These are phyloP conservation scores for Fusarium piperis DNA, from an alignment of 2,329 filamentous ascomycete genomes.

Conservation along the genomic window DNA sequence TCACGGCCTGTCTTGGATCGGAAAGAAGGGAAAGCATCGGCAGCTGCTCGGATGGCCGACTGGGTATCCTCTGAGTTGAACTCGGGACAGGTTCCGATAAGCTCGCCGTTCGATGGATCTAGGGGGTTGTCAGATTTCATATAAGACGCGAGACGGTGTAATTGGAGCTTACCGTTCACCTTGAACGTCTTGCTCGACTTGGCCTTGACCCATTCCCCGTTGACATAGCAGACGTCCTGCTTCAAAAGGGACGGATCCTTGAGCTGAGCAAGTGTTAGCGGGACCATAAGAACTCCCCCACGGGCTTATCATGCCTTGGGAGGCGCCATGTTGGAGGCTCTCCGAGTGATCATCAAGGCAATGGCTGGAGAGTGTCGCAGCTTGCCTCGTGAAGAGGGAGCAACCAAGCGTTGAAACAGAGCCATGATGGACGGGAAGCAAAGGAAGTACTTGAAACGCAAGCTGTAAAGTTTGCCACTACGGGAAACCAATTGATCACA, in stretches of 20 bases:
- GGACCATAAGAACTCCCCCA: not conserved
- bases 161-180: conserved; percentile 68
- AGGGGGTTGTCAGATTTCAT: conserved; percentile 1
- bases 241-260: conserved; percentile 86
- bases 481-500: not conserved
- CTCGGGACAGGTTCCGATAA: conserved; percentile 87
- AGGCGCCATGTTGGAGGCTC: conserved; percentile 60
- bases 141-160: not conserved
- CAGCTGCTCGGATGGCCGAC: conserved; percentile 84
- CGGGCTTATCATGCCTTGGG: conserved; percentile 49
- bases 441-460: not conserved
- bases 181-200: conserved; percentile 92
- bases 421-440: conserved; percentile 38
- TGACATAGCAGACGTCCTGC: conserved; percentile 82
- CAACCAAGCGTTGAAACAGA: conserved; percentile 45
- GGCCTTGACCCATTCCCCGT: conserved; percentile 90
- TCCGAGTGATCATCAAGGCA: conserved; percentile 45
- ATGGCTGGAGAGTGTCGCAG: conserved; percentile 45
- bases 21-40: conserved; percentile 77
- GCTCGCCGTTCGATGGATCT: conserved; percentile 85
- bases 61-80: conserved; percentile 82
- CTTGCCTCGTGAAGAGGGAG: conserved; percentile 40
- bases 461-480: not conserved
- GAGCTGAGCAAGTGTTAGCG: conserved; percentile 59
- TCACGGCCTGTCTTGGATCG: conserved; percentile 77